These are phyloP conservation scores for Fusarium pseudonygamai DNA, from an alignment of 2,329 filamentous ascomycete species.

Conservation along the genomic window DNA sequence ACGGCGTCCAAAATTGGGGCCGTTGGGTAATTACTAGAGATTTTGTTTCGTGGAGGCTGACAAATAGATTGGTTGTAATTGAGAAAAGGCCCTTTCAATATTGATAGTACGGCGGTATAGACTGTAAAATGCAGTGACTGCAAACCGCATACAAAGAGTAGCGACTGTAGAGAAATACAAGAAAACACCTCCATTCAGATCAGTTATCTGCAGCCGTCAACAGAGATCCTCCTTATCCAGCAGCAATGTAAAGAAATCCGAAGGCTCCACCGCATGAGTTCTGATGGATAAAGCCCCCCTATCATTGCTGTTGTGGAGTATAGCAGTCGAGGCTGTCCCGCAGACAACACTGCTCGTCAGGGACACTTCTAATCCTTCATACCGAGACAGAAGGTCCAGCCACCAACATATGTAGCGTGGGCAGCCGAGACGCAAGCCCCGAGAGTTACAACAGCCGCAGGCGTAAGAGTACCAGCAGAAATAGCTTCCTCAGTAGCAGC, in stretches of 20 bases:
- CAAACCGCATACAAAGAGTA: not conserved
- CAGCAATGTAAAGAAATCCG: not conserved
- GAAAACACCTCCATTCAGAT: no score
- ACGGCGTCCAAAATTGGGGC: not conserved
- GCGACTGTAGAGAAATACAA: not conserved
- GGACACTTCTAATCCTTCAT: not conserved
- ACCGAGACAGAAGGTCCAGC: not conserved
- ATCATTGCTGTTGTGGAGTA: not conserved
- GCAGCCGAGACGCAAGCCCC: not conserved
- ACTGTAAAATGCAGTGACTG: not conserved
- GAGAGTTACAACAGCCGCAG: not conserved
- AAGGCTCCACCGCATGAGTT: not conserved
- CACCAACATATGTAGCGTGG: not conserved
- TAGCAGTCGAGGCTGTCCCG: no score
- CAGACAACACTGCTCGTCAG: not conserved
- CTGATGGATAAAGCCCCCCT: rapidly evolving
- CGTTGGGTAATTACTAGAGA: rapidly evolving
- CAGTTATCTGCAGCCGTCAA: not conserved
- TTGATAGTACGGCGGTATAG: not conserved
- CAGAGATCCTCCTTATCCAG: no score
- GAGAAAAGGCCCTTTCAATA: not conserved
- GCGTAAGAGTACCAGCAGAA: not conserved
- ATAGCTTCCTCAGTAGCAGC: not conserved
- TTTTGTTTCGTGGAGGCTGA: not conserved
- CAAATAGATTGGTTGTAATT: not conserved